These are phyloP conservation scores for Kazachstania viticola DNA, from an alignment of 805 yeast genomes.

Conservation along the genomic window DNA sequence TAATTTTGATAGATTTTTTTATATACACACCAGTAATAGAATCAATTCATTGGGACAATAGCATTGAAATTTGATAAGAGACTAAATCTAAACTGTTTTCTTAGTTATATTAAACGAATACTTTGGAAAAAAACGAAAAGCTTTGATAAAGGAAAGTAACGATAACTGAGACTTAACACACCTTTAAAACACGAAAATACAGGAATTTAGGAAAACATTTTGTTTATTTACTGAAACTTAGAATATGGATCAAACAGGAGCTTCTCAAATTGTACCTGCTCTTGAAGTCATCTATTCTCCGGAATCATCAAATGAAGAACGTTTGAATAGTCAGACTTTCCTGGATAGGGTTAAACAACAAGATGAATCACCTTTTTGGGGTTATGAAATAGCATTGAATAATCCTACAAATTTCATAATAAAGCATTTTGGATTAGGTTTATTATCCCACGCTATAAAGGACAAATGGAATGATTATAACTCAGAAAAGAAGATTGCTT, in stretches of 20 bases:
- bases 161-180: no score
- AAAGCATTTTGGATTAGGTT: slow-evolving; percentile 80
- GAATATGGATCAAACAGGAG: slow-evolving; percentile 64
- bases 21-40: no score
- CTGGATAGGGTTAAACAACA: slow-evolving; percentile 65
- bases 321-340: slow-evolving; percentile 50
- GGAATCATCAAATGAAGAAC: slow-evolving; percentile 43
- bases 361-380: slow-evolving; percentile 86
- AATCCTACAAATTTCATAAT: slow-evolving; percentile 55
- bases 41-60: no score
- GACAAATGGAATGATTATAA: slow-evolving; percentile 43
- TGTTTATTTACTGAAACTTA: no score
- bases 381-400: slow-evolving; percentile 68
- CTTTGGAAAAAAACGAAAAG: no score
- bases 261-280: slow-evolving; percentile 66
- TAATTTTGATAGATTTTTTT: no score
- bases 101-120: no score
- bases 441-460: slow-evolving; percentile 63
- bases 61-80: no score
- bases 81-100: no score
- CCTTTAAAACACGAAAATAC: no score
- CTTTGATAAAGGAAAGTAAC: no score
- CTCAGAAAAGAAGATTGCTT: slow-evolving; percentile 46
- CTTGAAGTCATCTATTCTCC: slow-evolving; percentile 64
- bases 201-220: no score